phyloP scores from a whole-genome alignment of 2,329 filamentous ascomycete species.

The Davidsoniella eucalypti region DNA sequence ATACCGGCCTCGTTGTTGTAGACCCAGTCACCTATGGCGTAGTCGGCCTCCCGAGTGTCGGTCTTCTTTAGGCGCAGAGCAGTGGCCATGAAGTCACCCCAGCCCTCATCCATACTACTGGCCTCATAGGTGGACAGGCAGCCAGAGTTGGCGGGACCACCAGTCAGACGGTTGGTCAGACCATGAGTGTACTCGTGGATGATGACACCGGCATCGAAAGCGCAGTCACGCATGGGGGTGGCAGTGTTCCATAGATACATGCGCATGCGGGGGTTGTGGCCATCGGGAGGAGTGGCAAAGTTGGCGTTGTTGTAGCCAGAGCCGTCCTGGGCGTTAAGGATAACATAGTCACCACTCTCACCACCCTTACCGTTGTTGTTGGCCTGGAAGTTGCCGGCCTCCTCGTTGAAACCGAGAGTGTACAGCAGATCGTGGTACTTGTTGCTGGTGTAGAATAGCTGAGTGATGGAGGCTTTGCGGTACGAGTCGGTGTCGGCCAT shows the following conservation, averaged over 20 bases:
- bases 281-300: constrained; percentile 38
- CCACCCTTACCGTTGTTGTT: constrained; percentile 40
- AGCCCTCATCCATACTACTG: constrained; percentile 42
- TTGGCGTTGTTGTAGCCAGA: constrained; percentile 39
- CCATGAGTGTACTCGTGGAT: constrained; percentile 44
- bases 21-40: constrained; percentile 35
- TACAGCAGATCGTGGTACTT: constrained; percentile 43
- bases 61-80: constrained; percentile 29
- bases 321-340: constrained; percentile 41
- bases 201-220: constrained; percentile 43
- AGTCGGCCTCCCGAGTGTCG: constrained; percentile 30
- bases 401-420: constrained; percentile 38
- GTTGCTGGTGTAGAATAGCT: constrained; percentile 46
- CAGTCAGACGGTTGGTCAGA: constrained; percentile 40
- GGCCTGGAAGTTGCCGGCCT: constrained; percentile 41
- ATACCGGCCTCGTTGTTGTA: constrained; percentile 28
- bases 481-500: constrained; percentile 25
- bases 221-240: constrained; percentile 32
- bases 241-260: constrained; percentile 40
- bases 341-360: constrained; percentile 32
- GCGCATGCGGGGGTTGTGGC: constrained; percentile 34
- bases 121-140: constrained; percentile 32
- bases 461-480: constrained; percentile 36
- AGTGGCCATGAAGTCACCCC: constrained; percentile 39
- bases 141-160: constrained; percentile 35